A percentile compares a stretch with the other conserved stretches of the same genome.
phyloP scores from a whole-genome alignment of 2,329 filamentous ascomycete species.

The Scopulariopsis brevicaulis region DNA sequence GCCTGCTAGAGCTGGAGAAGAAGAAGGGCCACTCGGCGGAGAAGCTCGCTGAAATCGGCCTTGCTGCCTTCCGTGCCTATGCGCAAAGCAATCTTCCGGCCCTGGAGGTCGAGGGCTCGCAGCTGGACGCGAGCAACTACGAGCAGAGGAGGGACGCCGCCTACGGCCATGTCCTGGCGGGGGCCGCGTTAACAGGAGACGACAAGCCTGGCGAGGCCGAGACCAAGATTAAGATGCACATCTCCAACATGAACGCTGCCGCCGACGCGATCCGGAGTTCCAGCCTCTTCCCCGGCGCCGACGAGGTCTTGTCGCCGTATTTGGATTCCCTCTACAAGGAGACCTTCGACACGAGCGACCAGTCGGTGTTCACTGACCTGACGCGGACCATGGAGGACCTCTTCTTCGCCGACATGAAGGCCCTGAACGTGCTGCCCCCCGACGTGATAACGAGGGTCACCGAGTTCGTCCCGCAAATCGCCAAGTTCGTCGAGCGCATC shows the following conservation, averaged over 20 bases:
- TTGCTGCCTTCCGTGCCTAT: conserved; percentile 24
- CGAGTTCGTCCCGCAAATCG: conserved; percentile 82
- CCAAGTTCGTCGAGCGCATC: conserved; percentile 71
- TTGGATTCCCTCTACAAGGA: conserved; percentile 61
- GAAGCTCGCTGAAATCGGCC: conserved; percentile 33
- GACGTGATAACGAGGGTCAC: conserved; percentile 83
- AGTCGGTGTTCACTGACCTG: conserved; percentile 73
- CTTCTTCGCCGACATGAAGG: conserved; percentile 80
- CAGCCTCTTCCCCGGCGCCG: conserved; percentile 40
- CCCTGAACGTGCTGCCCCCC: conserved; percentile 73
- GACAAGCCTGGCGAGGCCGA: conserved; percentile 61
- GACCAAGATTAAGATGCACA: conserved; percentile 84
- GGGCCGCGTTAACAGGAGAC: conserved; percentile 42
- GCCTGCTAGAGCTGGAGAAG: conserved; percentile 67
- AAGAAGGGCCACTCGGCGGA: conserved; percentile 49
- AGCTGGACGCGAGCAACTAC: conserved; percentile 39
- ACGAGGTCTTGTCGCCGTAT: conserved; percentile 68
- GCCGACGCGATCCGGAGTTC: conserved; percentile 34
- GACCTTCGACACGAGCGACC: conserved; percentile 48
- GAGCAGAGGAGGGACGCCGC: conserved; percentile 32
- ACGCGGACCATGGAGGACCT: conserved; percentile 78
- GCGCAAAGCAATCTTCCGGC: conserved; percentile 42
- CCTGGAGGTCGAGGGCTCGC: conserved; percentile 27
- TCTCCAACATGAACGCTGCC: conserved; percentile 49
- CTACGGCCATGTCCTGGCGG: conserved; percentile 42